These are phyloP conservation scores for Symbiodinium natans DNA, from an alignment of 73 alveolate genomes.

Conservation along the genomic window DNA sequence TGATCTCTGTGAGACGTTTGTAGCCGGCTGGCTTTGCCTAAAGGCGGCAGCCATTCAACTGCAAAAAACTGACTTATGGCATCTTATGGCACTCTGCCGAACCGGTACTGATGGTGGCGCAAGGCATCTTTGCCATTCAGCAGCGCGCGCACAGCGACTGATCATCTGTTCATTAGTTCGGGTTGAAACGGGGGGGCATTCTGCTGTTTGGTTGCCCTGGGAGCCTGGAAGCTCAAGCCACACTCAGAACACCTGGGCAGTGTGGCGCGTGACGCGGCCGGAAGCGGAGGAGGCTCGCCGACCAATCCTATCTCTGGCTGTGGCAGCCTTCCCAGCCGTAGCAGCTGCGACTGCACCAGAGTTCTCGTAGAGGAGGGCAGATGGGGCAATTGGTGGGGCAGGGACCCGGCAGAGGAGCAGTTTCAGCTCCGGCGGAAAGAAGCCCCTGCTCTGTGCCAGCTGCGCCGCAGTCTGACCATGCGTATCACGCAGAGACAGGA, in stretches of 20 bases:
- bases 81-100: too few relatives aligned
- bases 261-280: background rate
- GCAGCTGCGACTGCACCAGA: too few relatives aligned
- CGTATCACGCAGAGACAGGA: conserved; percentile 61
- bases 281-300: background rate
- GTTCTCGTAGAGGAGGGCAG: too few relatives aligned
- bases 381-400: background rate
- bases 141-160: background rate
- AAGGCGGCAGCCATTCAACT: background rate
- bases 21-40: conserved; percentile 63
- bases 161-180: background rate
- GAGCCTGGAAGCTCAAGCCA: background rate
- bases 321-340: too few relatives aligned
- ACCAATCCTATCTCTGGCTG: background rate
- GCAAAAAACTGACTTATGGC: too few relatives aligned
- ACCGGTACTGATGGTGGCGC: too few relatives aligned
- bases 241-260: background rate
- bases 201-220: background rate
- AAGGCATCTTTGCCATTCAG: too few relatives aligned
- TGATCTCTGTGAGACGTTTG: conserved; percentile 68
- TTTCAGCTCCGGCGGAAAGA: conserved; percentile 68
- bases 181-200: background rate
- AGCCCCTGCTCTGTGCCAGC: conserved; percentile 45
- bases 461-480: conserved; percentile 45
- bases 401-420: conserved; percentile 9